Percentiles rank a stretch among this genome's conserved stretches.
Conservation (phyloP, 139 green algal species). For the Chlorella sp. region DNA sequence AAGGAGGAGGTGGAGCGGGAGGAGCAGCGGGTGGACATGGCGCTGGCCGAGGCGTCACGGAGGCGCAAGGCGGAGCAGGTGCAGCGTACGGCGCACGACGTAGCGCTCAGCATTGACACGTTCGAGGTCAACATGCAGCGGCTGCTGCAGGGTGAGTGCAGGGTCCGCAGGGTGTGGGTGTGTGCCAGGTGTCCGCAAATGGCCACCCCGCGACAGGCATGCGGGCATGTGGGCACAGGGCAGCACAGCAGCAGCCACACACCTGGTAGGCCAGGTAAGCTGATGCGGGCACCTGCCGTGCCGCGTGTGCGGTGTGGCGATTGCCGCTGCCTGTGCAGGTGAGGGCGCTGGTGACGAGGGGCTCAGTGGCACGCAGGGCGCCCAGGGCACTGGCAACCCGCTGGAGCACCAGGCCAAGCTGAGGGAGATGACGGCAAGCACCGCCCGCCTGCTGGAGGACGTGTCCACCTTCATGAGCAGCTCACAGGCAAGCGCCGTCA, state of each 20-base stretch:
- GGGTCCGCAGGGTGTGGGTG: not conserved
- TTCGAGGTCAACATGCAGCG: constrained; percentile 73
- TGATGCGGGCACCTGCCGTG: too few relatives aligned
- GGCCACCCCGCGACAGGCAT: too few relatives aligned
- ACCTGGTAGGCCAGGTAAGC: too few relatives aligned
- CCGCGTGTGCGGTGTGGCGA: too few relatives aligned
- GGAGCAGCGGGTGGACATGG: constrained; percentile 58
- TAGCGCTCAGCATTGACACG: constrained; percentile 50
- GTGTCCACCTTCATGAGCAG: constrained; percentile 8
- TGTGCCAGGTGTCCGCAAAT: not conserved
- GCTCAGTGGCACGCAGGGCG: too few relatives aligned
- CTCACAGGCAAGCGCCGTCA: too few relatives aligned
- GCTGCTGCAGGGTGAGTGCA: constrained; percentile 25
- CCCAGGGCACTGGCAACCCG: constrained; percentile 13
- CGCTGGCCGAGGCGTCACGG: constrained; percentile 37
- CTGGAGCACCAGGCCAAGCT: constrained; percentile 49
- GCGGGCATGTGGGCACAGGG: too few relatives aligned
- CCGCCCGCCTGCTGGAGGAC: constrained; percentile 33
- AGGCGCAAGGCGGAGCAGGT: constrained; percentile 22
- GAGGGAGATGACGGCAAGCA: constrained; percentile 25
- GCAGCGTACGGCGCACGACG: constrained; percentile 35
- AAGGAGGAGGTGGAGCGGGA: constrained; percentile 47
- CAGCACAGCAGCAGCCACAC: too few relatives aligned
- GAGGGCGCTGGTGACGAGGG: constrained; percentile 3
- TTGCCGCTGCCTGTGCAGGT: not conserved